Conservation (phyloP, 2,329 filamentous ascomycete genomes). For the Stagonosporopsis chrysanthemi region DNA sequence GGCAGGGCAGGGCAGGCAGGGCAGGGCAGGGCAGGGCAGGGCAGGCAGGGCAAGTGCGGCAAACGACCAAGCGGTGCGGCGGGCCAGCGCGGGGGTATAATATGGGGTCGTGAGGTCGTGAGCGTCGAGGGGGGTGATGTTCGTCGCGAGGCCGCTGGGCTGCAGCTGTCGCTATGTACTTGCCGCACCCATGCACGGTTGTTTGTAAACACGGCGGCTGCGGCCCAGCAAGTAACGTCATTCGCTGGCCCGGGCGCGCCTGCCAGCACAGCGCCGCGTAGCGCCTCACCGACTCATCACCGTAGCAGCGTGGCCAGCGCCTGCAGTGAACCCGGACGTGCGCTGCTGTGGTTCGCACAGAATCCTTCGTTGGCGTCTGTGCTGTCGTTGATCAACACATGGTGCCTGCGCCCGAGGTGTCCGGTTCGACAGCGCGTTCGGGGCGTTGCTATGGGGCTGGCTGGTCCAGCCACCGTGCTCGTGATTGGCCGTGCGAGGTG, state of each 20-base stretch:
- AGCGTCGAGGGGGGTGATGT: constrained; percentile 29
- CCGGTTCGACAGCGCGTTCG: not conserved
- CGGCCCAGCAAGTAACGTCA: constrained; percentile 34
- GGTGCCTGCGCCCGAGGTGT: not conserved
- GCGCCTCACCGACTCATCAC: constrained; percentile 26
- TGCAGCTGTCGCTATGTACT: constrained; percentile 17
- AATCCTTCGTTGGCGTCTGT: not conserved
- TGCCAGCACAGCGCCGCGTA: constrained; percentile 34
- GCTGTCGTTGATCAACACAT: not conserved
- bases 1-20: constrained; percentile 19
- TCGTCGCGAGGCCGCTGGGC: constrained; percentile 4
- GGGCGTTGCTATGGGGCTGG: constrained; percentile 12
- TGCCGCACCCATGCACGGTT: constrained; percentile 20
- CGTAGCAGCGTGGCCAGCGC: constrained; percentile 27
- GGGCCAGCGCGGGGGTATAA: constrained; percentile 47
- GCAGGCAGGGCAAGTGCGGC: too few relatives aligned
- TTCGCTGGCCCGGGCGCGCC: constrained; percentile 34
- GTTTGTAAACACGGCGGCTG: constrained; percentile 33
- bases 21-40: too few relatives aligned
- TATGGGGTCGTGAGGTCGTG: constrained; percentile 40
- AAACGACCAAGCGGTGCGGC: constrained; percentile 35
- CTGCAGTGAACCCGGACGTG: not conserved
- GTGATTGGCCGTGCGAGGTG: not conserved
- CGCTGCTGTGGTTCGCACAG: not conserved
- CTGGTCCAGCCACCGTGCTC: not conserved